Conservation (phyloP, 2,329 filamentous ascomycete species). For the Xylaria sp. region DNA sequence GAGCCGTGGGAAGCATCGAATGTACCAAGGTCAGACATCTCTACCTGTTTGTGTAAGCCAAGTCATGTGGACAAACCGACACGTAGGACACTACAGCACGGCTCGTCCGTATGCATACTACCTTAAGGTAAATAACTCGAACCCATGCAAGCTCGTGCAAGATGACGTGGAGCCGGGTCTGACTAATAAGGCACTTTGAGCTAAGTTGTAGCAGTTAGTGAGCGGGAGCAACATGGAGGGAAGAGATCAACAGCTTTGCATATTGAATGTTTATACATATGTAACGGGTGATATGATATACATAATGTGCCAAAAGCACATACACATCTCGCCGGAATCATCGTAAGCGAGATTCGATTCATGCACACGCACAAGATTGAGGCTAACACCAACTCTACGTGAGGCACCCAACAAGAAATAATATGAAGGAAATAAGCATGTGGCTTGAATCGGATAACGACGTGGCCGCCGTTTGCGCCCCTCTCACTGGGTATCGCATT, state of each 20-base stretch:
- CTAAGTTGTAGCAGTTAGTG: neutral
- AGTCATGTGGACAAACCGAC: constrained; percentile 37
- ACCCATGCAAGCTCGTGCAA: constrained; percentile 18
- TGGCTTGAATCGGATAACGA: neutral
- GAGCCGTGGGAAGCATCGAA: neutral
- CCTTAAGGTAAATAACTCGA: constrained; percentile 9
- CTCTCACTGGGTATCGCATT: constrained; percentile 9
- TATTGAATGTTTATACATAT: neutral
- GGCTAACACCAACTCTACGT: constrained; percentile 16
- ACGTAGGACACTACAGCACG: constrained; percentile 37
- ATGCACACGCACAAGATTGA: constrained; percentile 9
- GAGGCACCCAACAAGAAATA: neutral
- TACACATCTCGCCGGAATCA: constrained; percentile 1
- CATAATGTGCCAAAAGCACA: constrained; percentile 4
- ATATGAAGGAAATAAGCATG: neutral
- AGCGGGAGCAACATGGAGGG: neutral
- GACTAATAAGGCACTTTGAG: constrained; percentile 12
- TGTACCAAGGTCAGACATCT: constrained; percentile 6
- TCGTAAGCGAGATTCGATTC: constrained; percentile 14
- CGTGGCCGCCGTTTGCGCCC: constrained; percentile 20
- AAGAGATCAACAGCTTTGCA: neutral
- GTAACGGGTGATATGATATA: neutral
- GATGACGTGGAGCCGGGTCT: constrained; percentile 30
- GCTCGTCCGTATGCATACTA: constrained; percentile 30
- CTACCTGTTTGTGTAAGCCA: constrained; percentile 3